phyloP scores from a whole-genome alignment of 2,329 filamentous ascomycete species.

The Fusarium buharicum region DNA sequence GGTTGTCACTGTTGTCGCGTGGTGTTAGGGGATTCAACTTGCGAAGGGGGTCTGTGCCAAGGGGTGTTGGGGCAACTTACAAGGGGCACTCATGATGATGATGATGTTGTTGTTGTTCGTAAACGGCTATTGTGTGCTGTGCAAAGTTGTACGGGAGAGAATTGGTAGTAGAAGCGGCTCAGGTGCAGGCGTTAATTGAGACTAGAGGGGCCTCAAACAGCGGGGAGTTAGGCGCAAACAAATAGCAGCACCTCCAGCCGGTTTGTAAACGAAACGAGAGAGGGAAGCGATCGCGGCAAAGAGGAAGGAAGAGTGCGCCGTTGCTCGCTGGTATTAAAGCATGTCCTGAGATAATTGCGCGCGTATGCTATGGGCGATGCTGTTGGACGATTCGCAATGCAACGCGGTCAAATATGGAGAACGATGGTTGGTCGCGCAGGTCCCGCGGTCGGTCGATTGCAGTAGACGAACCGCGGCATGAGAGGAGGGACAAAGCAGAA shows the following conservation, averaged over 20 bases:
- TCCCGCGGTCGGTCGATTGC: conserved; percentile 42
- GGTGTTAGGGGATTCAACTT: conserved; percentile 5
- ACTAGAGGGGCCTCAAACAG: conserved; percentile 15
- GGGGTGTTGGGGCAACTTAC: conserved; percentile 32
- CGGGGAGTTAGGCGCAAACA: conserved; percentile 34
- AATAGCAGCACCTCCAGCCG: conserved; percentile 19
- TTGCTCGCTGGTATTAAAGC: conserved; percentile 37
- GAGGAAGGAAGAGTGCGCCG: conserved; percentile 32
- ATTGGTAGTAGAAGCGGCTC: conserved; percentile 13
- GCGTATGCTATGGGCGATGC: conserved; percentile 3
- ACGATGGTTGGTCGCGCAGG: conserved; percentile 41
- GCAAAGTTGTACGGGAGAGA: conserved; percentile 21
- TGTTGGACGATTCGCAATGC: conserved; percentile 13
- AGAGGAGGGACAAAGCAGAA: conserved; percentile 12
- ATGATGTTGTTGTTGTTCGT: conserved; percentile 2
- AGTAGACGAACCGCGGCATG: conserved; percentile 43
- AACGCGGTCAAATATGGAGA: conserved; percentile 43
- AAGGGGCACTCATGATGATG: conserved; percentile 43
- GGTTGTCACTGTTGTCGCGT: conserved; percentile 55
- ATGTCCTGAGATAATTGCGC: conserved; percentile 31
- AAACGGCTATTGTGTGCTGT: conserved; percentile 6
- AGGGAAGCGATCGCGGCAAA: conserved; percentile 31
- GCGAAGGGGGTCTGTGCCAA: conserved; percentile 19
- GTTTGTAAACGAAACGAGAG: conserved; percentile 10
- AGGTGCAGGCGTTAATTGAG: conserved; percentile 17